phyloP scores from a whole-genome alignment of 129 eudicot species.

The Apium graveolens region DNA sequence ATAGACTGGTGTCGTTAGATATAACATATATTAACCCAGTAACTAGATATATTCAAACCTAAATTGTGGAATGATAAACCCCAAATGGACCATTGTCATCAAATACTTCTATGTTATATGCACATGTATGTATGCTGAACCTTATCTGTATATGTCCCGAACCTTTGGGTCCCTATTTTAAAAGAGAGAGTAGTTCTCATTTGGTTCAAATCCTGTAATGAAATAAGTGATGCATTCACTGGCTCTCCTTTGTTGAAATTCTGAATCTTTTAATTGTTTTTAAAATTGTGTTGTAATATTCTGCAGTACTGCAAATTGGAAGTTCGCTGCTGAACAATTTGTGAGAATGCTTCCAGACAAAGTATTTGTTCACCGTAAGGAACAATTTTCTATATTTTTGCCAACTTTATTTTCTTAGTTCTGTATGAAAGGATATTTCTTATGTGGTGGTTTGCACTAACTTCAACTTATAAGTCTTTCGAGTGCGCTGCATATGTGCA shows the following conservation, averaged over 20 bases:
- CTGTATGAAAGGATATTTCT: neutral
- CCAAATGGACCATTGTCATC: neutral
- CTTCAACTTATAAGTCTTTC: neutral
- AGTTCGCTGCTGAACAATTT: constrained; percentile 84
- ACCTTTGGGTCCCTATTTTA: too few relatives aligned
- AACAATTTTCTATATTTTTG: neutral
- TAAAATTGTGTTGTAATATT: constrained; percentile 6
- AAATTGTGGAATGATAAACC: neutral
- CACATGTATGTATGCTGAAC: neutral
- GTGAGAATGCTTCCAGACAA: constrained; percentile 62
- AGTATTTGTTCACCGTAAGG: constrained; percentile 84
- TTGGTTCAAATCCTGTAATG: neutral
- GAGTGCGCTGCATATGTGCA: neutral
- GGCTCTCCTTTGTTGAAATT: neutral
- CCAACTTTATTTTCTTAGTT: neutral
- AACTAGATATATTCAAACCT: neutral
- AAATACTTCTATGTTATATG: neutral
- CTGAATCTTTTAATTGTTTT: neutral
- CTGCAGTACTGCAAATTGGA: constrained; percentile 83
- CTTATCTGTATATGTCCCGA: neutral
- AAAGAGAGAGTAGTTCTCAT: neutral
- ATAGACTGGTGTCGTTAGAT: neutral
- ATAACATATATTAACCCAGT: neutral
- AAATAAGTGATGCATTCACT: neutral
- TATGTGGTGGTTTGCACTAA: neutral